Evolutionary conservation across 1,284 basidiomycete genomes (phyloP).

Genomic region (Ganoderma sinense): DNA sequence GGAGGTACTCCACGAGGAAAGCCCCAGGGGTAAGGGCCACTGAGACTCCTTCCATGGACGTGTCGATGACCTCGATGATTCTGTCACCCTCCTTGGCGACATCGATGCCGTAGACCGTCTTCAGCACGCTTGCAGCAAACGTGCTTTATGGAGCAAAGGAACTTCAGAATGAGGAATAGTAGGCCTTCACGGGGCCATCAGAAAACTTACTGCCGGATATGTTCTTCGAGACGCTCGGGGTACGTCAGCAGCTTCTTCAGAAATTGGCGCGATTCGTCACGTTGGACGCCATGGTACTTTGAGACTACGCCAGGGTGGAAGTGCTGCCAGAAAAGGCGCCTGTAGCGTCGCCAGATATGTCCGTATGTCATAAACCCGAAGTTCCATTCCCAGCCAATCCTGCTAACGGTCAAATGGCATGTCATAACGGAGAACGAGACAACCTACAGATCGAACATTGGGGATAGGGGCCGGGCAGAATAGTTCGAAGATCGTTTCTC

Average conservation of each 20-base stretch:
- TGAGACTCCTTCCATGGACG: conserved; percentile 26
- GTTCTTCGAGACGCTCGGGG: conserved; percentile 26
- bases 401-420: conserved; percentile 1
- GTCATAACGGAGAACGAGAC: neutral
- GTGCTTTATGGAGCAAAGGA: conserved; percentile 23
- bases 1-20: conserved; percentile 36
- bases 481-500: conserved; percentile 34
- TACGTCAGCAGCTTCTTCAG: conserved; percentile 17
- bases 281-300: conserved; percentile 20
- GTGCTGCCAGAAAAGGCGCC: conserved; percentile 34
- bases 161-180: conserved; percentile 36
- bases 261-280: conserved; percentile 13
- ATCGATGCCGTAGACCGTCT: conserved; percentile 31
- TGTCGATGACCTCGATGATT: conserved; percentile 23
- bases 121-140: conserved; percentile 26
- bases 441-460: conserved; percentile 32
- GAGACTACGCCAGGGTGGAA: conserved; percentile 29
- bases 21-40: conserved; percentile 30
- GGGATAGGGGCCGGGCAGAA: conserved; percentile 29
- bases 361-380: conserved; percentile 34
- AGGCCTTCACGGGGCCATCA: conserved; percentile 27
- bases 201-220: conserved; percentile 34
- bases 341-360: conserved; percentile 28
- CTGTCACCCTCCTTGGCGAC: conserved; percentile 28
- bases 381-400: conserved; percentile 31